Conservation (phyloP, 2,329 filamentous ascomycete genomes). For the Colletotrichum theobromicola region DNA sequence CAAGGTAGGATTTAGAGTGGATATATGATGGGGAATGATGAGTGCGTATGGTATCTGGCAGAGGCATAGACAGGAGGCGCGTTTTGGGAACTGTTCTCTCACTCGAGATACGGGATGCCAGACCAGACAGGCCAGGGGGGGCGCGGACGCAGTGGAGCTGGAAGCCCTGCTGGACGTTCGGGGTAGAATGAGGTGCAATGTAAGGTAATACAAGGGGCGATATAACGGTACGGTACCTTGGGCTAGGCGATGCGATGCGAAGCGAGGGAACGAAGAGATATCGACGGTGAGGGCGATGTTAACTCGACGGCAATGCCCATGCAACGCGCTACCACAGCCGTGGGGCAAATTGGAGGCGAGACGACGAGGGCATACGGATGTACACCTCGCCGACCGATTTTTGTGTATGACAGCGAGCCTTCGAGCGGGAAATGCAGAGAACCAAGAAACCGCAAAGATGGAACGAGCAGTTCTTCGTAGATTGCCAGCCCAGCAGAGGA, state of each 20-base stretch:
- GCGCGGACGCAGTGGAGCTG: conserved; percentile 14
- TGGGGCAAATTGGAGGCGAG: conserved; percentile 13
- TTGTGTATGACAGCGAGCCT: not conserved
- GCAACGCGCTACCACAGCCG: conserved; percentile 11
- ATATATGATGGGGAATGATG: conserved; percentile 31
- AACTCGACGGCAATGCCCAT: conserved; percentile 12
- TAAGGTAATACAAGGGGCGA: conserved; percentile 16
- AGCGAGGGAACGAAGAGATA: not conserved
- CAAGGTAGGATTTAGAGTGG: conserved; percentile 39
- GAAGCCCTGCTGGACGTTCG: conserved; percentile 12
- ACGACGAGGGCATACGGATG: not conserved
- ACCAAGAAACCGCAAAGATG: not conserved
- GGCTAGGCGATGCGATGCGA: conserved; percentile 10
- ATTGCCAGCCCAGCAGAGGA: not conserved
- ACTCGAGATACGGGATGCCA: not conserved
- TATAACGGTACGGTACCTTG: conserved; percentile 17
- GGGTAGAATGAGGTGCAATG: conserved; percentile 20
- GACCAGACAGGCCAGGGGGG: not conserved
- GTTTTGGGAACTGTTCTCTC: conserved; percentile 4
- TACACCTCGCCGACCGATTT: not conserved
- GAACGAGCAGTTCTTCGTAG: not conserved
- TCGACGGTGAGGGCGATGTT: not conserved
- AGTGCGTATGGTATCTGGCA: conserved; percentile 27
- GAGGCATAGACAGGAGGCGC: conserved; percentile 8
- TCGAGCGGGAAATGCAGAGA: not conserved